Conservation (phyloP, 805 yeast species). For the Lipomyces spencermartinsiae region DNA sequence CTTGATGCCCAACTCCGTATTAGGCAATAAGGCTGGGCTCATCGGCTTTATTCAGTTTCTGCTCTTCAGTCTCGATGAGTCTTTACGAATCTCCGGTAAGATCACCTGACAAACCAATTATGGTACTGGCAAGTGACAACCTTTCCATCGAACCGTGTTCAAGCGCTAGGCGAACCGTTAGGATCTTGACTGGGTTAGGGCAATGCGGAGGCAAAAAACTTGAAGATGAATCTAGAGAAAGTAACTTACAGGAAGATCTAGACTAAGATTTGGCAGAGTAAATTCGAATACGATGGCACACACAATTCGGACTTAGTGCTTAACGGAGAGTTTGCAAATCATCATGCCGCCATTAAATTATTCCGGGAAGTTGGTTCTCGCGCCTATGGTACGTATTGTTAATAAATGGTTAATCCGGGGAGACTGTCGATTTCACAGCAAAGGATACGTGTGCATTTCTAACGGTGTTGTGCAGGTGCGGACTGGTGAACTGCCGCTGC, state of each 20-base stretch:
- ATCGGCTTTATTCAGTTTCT: background rate
- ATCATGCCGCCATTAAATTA: constrained; percentile 60
- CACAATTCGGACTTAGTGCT: background rate
- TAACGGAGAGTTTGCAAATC: background rate
- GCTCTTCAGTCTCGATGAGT: background rate
- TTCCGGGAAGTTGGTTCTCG: constrained; percentile 80
- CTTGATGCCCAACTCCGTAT: background rate
- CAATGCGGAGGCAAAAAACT: too few relatives aligned
- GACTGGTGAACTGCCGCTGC: constrained; percentile 90
- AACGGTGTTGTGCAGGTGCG: constrained; percentile 56
- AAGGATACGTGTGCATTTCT: background rate
- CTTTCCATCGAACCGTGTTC: too few relatives aligned
- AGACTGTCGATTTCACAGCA: too few relatives aligned
- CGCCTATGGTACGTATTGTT: constrained; percentile 73
- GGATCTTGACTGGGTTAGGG: too few relatives aligned
- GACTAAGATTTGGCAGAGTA: background rate
- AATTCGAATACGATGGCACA: background rate
- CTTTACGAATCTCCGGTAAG: background rate
- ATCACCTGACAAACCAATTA: background rate
- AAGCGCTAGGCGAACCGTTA: too few relatives aligned
- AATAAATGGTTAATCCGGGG: too few relatives aligned
- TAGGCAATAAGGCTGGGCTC: background rate
- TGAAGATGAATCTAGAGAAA: too few relatives aligned
- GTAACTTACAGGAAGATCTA: too few relatives aligned
- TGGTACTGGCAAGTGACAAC: background rate